These are phyloP conservation scores for Centaurea solstitialis DNA, from an alignment of 129 eudicot species.

Conservation along the genomic window DNA sequence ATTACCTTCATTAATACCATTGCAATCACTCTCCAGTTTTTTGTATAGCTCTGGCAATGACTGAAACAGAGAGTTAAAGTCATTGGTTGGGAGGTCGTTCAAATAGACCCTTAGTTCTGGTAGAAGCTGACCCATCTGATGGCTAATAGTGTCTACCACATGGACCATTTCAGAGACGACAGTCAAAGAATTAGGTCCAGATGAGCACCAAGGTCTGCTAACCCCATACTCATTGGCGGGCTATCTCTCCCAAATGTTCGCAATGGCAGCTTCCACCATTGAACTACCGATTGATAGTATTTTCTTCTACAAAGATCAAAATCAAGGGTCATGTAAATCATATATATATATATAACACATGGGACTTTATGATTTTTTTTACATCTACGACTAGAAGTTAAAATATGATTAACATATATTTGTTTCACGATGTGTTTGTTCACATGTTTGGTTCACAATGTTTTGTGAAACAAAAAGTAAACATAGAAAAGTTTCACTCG, in stretches of 20 bases:
- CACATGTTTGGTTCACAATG: too few species aligned
- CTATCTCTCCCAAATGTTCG: slow-evolving; percentile 21
- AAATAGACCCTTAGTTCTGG: background rate
- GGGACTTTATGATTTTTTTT: too few species aligned
- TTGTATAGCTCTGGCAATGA: slow-evolving; percentile 32
- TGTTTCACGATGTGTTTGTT: too few species aligned
- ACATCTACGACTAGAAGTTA: too few species aligned
- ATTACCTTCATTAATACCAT: slow-evolving; percentile 19
- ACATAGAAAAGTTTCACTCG: too few species aligned
- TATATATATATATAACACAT: too few species aligned
- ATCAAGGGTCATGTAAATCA: too few species aligned
- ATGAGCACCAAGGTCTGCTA: slow-evolving; percentile 83
- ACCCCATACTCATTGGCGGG: slow-evolving; percentile 55
- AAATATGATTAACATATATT: too few species aligned
- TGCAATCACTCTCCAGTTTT: slow-evolving; percentile 23
- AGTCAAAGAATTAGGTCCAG: slow-evolving; percentile 59
- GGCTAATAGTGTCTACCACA: background rate
- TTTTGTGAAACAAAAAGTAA: too few species aligned
- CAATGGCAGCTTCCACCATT: slow-evolving; percentile 38
- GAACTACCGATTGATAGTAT: slow-evolving; percentile 39
- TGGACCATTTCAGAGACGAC: slow-evolving; percentile 41
- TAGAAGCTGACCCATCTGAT: background rate
- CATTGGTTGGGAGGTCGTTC: slow-evolving; percentile 25
- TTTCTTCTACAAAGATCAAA: slow-evolving; percentile 32
- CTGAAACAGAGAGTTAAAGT: slow-evolving; percentile 40